Percentiles rank a stretch among this genome's conserved stretches.
These are phyloP conservation scores for Ophiostoma sp. DNA, from an alignment of 2,329 filamentous ascomycete genomes.

Conservation along the genomic window DNA sequence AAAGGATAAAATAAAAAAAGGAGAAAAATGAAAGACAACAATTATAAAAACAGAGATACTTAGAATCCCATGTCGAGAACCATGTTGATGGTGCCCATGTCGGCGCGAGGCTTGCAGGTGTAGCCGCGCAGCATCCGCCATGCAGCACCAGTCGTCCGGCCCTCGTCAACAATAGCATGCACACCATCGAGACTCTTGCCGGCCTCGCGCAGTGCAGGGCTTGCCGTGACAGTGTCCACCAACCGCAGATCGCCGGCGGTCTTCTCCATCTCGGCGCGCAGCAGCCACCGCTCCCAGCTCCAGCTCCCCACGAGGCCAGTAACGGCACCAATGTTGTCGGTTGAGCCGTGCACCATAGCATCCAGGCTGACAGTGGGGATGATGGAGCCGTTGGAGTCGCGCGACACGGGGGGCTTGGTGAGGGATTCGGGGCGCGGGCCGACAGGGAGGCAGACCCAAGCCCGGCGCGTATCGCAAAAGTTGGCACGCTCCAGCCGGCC, in stretches of 20 bases:
- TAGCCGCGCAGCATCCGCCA: conserved; percentile 60
- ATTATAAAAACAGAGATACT: not conserved
- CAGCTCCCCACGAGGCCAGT: conserved; percentile 79
- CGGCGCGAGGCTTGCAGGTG: conserved; percentile 53
- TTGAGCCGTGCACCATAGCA: conserved; percentile 61
- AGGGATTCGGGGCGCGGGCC: conserved; percentile 47
- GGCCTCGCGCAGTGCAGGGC: conserved; percentile 50
- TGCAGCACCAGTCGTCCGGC: conserved; percentile 52
- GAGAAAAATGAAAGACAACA: not conserved
- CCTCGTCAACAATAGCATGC: conserved; percentile 59
- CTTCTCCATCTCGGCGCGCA: conserved; percentile 81
- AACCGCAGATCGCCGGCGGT: conserved; percentile 60
- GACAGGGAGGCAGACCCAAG: conserved; percentile 86
- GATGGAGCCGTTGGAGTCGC: conserved; percentile 37
- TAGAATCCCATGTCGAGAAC: conserved; percentile 25
- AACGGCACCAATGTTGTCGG: conserved; percentile 65
- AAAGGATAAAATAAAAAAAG: not conserved
- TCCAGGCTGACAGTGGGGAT: conserved; percentile 51
- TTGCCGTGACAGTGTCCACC: conserved; percentile 48
- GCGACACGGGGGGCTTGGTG: conserved; percentile 35
- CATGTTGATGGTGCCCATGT: conserved; percentile 39
- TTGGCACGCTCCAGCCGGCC: conserved; percentile 66
- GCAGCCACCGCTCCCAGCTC: conserved; percentile 94
- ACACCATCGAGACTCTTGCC: conserved; percentile 57
- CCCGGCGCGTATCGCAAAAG: conserved; percentile 74